A percentile compares a stretch with the other conserved stretches of the same genome.
These are phyloP conservation scores for Dillenia suffruticosa DNA, from an alignment of 164 flowering plant genomes.

Conservation along the genomic window DNA sequence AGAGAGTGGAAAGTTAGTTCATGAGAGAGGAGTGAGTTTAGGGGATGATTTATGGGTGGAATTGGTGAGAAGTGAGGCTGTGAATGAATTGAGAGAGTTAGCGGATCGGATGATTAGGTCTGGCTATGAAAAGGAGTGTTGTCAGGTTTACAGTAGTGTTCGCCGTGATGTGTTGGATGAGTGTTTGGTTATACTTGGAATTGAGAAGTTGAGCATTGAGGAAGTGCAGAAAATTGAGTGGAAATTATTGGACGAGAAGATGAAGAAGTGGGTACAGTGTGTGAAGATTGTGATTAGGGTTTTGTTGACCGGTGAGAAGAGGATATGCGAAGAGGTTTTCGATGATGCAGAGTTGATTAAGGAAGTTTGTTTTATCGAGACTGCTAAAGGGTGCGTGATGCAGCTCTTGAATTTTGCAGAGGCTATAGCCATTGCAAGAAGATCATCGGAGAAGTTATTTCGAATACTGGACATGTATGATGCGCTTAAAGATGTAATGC, in stretches of 20 bases:
- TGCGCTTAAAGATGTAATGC: slow-evolving; percentile 37
- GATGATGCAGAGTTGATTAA: slow-evolving; percentile 34
- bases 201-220: slow-evolving; percentile 83
- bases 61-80: slow-evolving; percentile 52
- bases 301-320: slow-evolving; percentile 58
- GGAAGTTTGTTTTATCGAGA: slow-evolving; percentile 69
- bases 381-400: slow-evolving; percentile 65
- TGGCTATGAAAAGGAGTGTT: slow-evolving; percentile 88
- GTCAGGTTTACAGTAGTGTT: slow-evolving; percentile 67
- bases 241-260: slow-evolving; percentile 74
- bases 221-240: slow-evolving; percentile 86
- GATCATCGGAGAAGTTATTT: slow-evolving; percentile 63
- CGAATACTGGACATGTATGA: slow-evolving; percentile 87
- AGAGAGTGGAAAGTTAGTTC: slow-evolving; percentile 16
- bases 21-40: slow-evolving; percentile 49
- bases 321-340: slow-evolving; percentile 69
- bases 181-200: slow-evolving; percentile 59
- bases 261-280: slow-evolving; percentile 88
- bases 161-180: slow-evolving; percentile 81
- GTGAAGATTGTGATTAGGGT: slow-evolving; percentile 59
- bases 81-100: slow-evolving; percentile 57
- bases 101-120: slow-evolving; percentile 77
- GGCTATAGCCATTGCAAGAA: slow-evolving; percentile 60
- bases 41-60: slow-evolving; percentile 51
- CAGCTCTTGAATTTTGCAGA: slow-evolving; percentile 76